A percentile compares a stretch with the other conserved stretches of the same genome.
Evolutionary conservation across 148 eudicot species (phyloP).

Genomic region (Mesembryanthemum crystallinum): DNA sequence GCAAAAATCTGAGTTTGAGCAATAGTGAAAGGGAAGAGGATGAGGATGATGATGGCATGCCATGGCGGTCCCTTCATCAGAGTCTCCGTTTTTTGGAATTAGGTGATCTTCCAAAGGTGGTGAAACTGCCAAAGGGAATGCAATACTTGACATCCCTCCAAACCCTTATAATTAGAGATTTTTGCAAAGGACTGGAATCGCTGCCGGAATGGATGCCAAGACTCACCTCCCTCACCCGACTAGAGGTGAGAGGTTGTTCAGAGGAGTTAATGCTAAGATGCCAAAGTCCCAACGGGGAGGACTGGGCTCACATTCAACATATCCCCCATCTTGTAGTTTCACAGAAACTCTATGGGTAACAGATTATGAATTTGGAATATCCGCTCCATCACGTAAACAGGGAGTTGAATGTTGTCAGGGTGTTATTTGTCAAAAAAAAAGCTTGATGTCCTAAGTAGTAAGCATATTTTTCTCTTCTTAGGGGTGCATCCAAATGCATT

Average conservation of each 20-base stretch:
- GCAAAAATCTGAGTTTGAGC: not conserved
- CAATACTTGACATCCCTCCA: conserved; percentile 14
- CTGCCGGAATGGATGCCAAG: conserved; percentile 11
- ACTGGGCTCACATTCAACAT: conserved; percentile 17
- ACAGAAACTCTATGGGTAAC: too few species aligned
- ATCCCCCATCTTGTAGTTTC: conserved; percentile 4
- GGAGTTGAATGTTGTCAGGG: too few species aligned
- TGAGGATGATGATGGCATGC: conserved; percentile 13
- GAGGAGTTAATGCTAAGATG: not conserved
- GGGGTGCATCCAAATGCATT: too few species aligned
- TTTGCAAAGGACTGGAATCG: not conserved
- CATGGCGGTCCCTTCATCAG: conserved; percentile 9
- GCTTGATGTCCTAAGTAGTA: too few species aligned
- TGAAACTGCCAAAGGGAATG: conserved; percentile 14
- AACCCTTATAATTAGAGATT: not conserved
- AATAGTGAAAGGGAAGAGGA: not conserved
- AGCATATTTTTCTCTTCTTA: too few species aligned
- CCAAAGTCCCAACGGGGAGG: not conserved
- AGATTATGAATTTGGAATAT: too few species aligned
- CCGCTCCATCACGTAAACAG: too few species aligned
- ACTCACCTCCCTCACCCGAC: conserved; percentile 11
- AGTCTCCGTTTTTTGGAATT: conserved; percentile 7
- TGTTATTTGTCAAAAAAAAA: too few species aligned
- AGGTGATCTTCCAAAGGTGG: conserved; percentile 2
- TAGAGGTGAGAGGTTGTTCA: not conserved